Conservation (phyloP, 257 asterid genomes). For the Solanum lignicaule region DNA sequence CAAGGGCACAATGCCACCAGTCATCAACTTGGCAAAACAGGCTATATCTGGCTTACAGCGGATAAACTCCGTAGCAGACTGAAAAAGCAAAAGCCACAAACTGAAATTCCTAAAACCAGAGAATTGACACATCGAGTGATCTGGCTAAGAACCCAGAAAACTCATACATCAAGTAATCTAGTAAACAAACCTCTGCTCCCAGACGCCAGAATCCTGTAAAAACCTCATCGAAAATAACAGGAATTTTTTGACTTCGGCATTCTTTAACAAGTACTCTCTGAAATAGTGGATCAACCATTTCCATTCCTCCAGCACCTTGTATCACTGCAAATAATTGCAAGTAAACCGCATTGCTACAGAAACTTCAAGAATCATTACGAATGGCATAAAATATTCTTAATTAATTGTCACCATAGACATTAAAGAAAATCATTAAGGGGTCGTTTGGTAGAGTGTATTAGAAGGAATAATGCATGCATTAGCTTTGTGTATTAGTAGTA, state of each 20-base stretch:
- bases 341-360: neutral
- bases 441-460: neutral
- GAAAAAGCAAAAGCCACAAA: slow-evolving; percentile 8
- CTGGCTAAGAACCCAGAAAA: neutral
- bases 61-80: slow-evolving; percentile 92
- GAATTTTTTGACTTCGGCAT: slow-evolving; percentile 63
- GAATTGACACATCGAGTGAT: neutral
- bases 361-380: neutral
- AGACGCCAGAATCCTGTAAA: slow-evolving; percentile 99
- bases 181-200: slow-evolving; percentile 66
- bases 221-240: slow-evolving; percentile 92
- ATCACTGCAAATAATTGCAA: slow-evolving; percentile 43
- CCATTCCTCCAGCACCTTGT: slow-evolving; percentile 97
- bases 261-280: slow-evolving; percentile 82
- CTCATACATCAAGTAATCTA: neutral
- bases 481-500: neutral
- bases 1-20: slow-evolving; percentile 94
- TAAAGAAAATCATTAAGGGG: neutral
- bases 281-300: slow-evolving; percentile 87
- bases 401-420: neutral
- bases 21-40: slow-evolving; percentile 93
- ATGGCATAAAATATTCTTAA: neutral
- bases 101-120: neutral
- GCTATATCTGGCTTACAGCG: slow-evolving; percentile 83
- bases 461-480: neutral